Evolutionary conservation across 1,139 yeast genomes (phyloP).

Genomic region (Dujonia santamariae): DNA sequence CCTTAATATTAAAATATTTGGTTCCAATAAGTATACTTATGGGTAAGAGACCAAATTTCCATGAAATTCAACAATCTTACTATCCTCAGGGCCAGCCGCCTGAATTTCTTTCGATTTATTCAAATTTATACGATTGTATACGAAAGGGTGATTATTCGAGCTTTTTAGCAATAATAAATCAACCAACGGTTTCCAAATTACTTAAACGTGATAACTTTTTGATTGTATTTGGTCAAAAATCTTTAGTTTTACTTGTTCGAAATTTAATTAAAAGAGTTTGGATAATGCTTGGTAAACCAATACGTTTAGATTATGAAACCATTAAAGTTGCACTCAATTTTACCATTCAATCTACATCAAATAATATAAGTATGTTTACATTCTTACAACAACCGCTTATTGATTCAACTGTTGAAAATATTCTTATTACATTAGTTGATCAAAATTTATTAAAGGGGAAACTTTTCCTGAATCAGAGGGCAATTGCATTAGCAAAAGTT

Average conservation of each 20-base stretch:
- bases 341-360: slow-evolving; percentile 10
- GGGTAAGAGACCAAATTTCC: slow-evolving; percentile 47
- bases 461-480: slow-evolving; percentile 40
- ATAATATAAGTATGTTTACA: slow-evolving; percentile 7
- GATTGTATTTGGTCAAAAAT: slow-evolving; percentile 36
- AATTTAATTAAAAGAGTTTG: slow-evolving; percentile 41
- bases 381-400: slow-evolving; percentile 12
- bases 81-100: slow-evolving; percentile 18
- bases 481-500: slow-evolving; percentile 47
- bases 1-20: slow-evolving; percentile 47
- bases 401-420: slow-evolving; percentile 41
- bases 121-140: slow-evolving; percentile 30
- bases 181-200: slow-evolving; percentile 24
- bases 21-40: slow-evolving; percentile 56
- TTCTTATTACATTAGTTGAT: slow-evolving; percentile 49
- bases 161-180: slow-evolving; percentile 27
- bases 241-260: slow-evolving; percentile 42
- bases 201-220: slow-evolving; percentile 33
- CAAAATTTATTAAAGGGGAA: slow-evolving; percentile 54
- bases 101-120: slow-evolving; percentile 33
- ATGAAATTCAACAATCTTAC: slow-evolving; percentile 17
- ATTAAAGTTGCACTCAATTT: slow-evolving; percentile 20
- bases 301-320: slow-evolving; percentile 28
- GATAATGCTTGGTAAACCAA: slow-evolving; percentile 24
- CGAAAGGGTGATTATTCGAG: slow-evolving; percentile 38